Evolutionary conservation across 371 early-diverging fungal species (phyloP), one percentile per base, ranked within the genome.

Genomic region (Conidiobolus incongruus): DNA sequence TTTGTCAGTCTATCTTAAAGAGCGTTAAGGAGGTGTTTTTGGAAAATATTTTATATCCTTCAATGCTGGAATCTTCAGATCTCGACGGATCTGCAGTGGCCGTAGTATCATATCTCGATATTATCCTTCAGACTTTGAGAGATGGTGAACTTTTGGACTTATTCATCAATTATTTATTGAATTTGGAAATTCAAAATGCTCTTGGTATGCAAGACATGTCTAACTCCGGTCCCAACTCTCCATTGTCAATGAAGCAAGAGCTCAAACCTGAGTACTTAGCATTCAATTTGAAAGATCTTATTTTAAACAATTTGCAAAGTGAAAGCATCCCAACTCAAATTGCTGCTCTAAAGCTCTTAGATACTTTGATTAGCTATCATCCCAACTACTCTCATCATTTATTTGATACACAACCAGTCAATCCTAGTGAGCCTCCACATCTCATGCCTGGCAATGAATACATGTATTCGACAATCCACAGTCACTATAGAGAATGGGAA

Each of bases 81-180:
- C 70, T 70, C 12, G 91, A 94, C 52, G 91, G 90, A 0, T 84
- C 85, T 38, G 76, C 87, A 1, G 84, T 87, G 0, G 81, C 90
- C 0, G 77, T 81, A 1, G 74, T 94, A 45, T 79, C 73, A 45
- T 94, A 94, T 48, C 66, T 92, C 31, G 81, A 81, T 42, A 52
- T 77, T 41, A 81, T 91, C 45, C 51, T 89, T 5, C 77, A 76
- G 32, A 66, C 70, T 0, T 53, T 85, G 13, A 65, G 72, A 28
- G 81, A 86, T 47, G 75, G 77, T 20, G 70, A 74, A 22, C 54
- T 90, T 38, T 70, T 78, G 8, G 66, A 73, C 28, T 50, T 80
- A 1, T 62, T 91, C 7, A 66, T 80, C 28, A 68, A 74, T 0
- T 86, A 81, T 51, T 47, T 87, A 29, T 65, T 89, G 58, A 74